Evolutionary conservation across 1,139 yeast species (phyloP).

Genomic region (Tardiomyces blankii): DNA sequence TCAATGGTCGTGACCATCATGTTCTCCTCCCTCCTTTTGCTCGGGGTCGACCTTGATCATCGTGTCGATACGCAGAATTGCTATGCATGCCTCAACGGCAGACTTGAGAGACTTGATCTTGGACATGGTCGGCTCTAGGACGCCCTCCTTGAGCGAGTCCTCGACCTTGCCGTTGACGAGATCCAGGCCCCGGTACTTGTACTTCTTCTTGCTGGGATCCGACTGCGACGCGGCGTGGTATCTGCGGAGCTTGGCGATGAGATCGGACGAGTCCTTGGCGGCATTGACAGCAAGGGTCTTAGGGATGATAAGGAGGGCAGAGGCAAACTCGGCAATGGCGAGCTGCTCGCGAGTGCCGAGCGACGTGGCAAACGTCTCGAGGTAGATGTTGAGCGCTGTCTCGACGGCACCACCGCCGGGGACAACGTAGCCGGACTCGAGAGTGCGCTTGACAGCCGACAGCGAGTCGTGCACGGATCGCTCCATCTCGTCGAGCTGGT

Average conservation of each 20-base stretch:
- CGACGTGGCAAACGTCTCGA: constrained; percentile 96
- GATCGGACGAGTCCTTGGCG: constrained; percentile 91
- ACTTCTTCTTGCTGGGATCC: constrained; percentile 72
- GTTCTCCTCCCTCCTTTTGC: constrained; percentile 48
- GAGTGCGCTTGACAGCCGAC: constrained; percentile 89
- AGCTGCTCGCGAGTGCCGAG: constrained; percentile 96
- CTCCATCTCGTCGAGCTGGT: constrained; percentile 96
- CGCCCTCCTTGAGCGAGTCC: constrained; percentile 76
- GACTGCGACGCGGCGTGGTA: constrained; percentile 94
- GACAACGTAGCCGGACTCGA: constrained; percentile 89
- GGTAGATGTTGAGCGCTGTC: constrained; percentile 84
- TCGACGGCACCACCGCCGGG: constrained; percentile 99
- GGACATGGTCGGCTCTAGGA: constrained; percentile 89
- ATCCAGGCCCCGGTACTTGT: constrained; percentile 88
- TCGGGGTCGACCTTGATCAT: constrained; percentile 98
- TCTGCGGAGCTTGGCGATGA: constrained; percentile 89
- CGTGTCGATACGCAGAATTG: constrained; percentile 94
- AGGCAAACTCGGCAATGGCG: constrained; percentile 96
- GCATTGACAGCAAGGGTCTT: constrained; percentile 96
- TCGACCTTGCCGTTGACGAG: constrained; percentile 84
- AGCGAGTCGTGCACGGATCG: constrained; percentile 91
- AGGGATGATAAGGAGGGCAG: constrained; percentile 82
- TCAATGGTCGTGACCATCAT: constrained; percentile 41
- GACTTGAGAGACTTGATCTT: constrained; percentile 88
- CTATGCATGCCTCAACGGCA: constrained; percentile 96